Base-by-base conservation (phyloP, 208 protist species). In the Leishmania turanica region DNA sequence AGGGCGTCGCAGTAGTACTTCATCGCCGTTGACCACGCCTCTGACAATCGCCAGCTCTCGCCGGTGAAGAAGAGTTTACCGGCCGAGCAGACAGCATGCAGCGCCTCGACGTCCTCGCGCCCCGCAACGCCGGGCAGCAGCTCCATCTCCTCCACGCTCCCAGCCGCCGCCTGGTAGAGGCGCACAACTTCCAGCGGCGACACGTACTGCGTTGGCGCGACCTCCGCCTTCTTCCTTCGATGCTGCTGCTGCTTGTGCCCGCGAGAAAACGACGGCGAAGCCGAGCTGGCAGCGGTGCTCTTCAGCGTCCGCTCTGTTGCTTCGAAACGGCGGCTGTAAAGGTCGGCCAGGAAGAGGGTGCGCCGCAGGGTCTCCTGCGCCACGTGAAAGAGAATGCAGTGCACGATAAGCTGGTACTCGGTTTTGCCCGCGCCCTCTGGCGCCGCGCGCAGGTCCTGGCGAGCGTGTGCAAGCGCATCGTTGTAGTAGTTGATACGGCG, bases 171-270 rank as follows among this genome's bases (percentile, higher is more conserved):
- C 81, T 94, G 88, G 82, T 93, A 97, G 21, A 97, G 87, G 0
- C 92, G 94, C 62, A 94, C 91, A 60, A 97, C 89, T 83, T 97
- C 92, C n/a, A 95, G 82, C 27, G 94, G 92, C 1, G 92, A 96
- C 34, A 91, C 94, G 72, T 90, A 96, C 83, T 96, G 94, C 76
- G 86, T 78, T 15, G 91, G 86, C 8, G 88, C 49, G 24, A 97
- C 73, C 54, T 92, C 92, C 34, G 78, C 84, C 73, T 89, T 88
- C 65, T 86, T 85, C 51, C 24, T 83, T 17, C 79, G 79, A 51
- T 56, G 51, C 66, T 64, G 60, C 58, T 51, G 75, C 37, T 51
- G 72, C 27, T 49, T 75, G 78, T 77, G 72, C 51, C 56, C 37
- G 0, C 54, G 24, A 31, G 70, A 11, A 64, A 65, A 62, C 5